Evolutionary conservation across 805 yeast species (phyloP).

Genomic region (Lipomyces oligophaga): DNA sequence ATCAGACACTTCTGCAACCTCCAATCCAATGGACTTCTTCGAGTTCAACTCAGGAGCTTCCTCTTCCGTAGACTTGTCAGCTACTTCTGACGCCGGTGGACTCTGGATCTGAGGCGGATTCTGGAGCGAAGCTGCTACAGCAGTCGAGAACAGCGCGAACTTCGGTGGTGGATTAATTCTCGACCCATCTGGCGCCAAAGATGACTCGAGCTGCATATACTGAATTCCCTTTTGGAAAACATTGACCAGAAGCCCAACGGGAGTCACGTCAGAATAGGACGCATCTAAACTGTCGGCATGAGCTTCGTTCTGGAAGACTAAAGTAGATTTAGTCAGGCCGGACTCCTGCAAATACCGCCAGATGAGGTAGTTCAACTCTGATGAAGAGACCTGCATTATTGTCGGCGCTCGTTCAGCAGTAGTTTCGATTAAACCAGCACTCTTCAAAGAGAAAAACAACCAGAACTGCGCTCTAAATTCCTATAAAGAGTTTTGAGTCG

Average conservation of each 20-base stretch:
- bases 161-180: slow-evolving; percentile 2
- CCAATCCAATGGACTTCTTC: too few species aligned
- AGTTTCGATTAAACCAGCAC: too few species aligned
- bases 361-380: slow-evolving; percentile 80
- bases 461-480: too few species aligned
- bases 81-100: too few species aligned
- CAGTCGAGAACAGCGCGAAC: slow-evolving; percentile 16
- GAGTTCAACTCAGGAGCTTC: too few species aligned
- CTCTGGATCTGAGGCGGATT: too few species aligned
- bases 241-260: slow-evolving; percentile 77
- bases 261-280: slow-evolving; percentile 49
- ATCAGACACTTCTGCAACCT: too few species aligned
- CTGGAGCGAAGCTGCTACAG: too few species aligned
- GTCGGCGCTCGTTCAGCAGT: neutral
- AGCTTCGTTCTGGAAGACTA: slow-evolving; percentile 74
- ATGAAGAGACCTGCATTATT: slow-evolving; percentile 51
- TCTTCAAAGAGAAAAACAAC: too few species aligned
- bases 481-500: too few species aligned
- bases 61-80: too few species aligned
- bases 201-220: slow-evolving; percentile 68
- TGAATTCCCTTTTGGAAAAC: slow-evolving; percentile 83
- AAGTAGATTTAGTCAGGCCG: slow-evolving; percentile 64
- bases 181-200: slow-evolving; percentile 17
- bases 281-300: slow-evolving; percentile 56
- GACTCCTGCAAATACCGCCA: slow-evolving; percentile 89